phyloP scores from a whole-genome alignment of 177 flowering plant species.

The Vitis hybrid region DNA sequence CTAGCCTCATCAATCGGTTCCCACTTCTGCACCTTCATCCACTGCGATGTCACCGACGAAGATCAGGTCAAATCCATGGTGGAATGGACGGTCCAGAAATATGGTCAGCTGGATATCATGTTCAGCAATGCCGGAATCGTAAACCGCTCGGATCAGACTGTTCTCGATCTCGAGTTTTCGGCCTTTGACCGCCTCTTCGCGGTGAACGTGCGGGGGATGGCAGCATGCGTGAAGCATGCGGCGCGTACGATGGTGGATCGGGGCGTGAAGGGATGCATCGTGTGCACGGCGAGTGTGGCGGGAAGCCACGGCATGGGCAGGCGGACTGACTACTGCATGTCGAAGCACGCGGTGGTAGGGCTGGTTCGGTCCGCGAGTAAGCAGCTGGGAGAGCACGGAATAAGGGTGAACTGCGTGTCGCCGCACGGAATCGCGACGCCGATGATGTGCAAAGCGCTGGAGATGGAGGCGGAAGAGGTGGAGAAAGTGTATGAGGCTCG shows the following conservation, averaged over 20 bases:
- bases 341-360: conserved; percentile 63
- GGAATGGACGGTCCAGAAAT: conserved; percentile 20
- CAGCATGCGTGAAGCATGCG: conserved; percentile 54
- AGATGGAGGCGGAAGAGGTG: conserved; percentile 15
- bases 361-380: conserved; percentile 38
- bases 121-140: conserved; percentile 60
- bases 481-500: conserved; percentile 12
- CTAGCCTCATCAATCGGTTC: conserved; percentile 38
- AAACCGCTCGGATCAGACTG: conserved; percentile 11
- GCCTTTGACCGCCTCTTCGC: conserved; percentile 27
- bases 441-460: conserved; percentile 1
- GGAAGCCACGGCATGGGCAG: conserved; percentile 11
- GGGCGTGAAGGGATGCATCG: conserved; percentile 35
- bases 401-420: conserved; percentile 62
- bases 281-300: conserved; percentile 48
- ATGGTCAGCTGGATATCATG: conserved; percentile 53
- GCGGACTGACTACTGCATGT: conserved; percentile 37
- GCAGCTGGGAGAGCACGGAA: conserved; percentile 46
- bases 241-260: conserved; percentile 54
- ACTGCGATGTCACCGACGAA: conserved; percentile 59
- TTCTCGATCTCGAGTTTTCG: conserved; percentile 39
- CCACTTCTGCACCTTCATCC: conserved; percentile 27
- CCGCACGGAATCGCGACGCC: conserved; percentile 53
- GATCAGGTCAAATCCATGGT: conserved; percentile 42
- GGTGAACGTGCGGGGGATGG: conserved; percentile 50